These are phyloP conservation scores for Periconia sp. DNA, from an alignment of 2,329 filamentous ascomycete species.

Conservation along the genomic window DNA sequence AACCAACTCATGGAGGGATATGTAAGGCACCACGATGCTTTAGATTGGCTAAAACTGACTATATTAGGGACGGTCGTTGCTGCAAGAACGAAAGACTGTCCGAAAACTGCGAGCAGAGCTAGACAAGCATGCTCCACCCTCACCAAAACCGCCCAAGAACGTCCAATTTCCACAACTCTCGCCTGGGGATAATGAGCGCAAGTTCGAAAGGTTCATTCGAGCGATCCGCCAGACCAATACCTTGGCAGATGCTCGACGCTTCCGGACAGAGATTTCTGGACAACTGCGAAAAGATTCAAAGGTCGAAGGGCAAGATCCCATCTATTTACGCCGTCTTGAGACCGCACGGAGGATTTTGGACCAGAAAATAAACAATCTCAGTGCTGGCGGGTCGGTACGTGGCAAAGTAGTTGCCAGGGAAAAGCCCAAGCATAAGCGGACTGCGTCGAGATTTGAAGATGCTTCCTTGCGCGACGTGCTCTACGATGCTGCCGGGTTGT, in stretches of 20 bases:
- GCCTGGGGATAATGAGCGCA: slow-evolving; percentile 84
- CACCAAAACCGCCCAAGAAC: slow-evolving; percentile 68
- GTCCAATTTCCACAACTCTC: slow-evolving; percentile 78
- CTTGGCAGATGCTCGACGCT: slow-evolving; percentile 88
- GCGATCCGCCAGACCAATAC: slow-evolving; percentile 88
- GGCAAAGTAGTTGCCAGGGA: slow-evolving; percentile 48
- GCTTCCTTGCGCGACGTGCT: slow-evolving; percentile 84
- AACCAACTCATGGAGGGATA: slow-evolving; percentile 94
- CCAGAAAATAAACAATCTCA: slow-evolving; percentile 83
- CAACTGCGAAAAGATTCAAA: slow-evolving; percentile 86
- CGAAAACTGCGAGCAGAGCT: slow-evolving; percentile 88
- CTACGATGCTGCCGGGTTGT: slow-evolving; percentile 85
- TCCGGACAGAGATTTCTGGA: slow-evolving; percentile 89
- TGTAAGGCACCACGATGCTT: slow-evolving; percentile 44
- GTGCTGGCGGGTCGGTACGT: slow-evolving; percentile 64
- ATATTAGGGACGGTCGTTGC: slow-evolving; percentile 72
- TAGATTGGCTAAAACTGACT: slow-evolving; percentile 18
- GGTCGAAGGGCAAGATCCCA: slow-evolving; percentile 78
- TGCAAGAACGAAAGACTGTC: slow-evolving; percentile 95
- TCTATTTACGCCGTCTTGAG: slow-evolving; percentile 87
- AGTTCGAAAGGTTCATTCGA: slow-evolving; percentile 92
- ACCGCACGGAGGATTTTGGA: slow-evolving; percentile 91
- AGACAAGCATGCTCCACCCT: slow-evolving; percentile 90
- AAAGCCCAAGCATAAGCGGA: slow-evolving; percentile 44
- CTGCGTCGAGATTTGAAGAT: slow-evolving; percentile 73